A percentile compares a stretch with the other conserved stretches of the same genome.
Evolutionary conservation across 2,329 filamentous ascomycete genomes (phyloP).

Genomic region (Calonectria hongkongensis): DNA sequence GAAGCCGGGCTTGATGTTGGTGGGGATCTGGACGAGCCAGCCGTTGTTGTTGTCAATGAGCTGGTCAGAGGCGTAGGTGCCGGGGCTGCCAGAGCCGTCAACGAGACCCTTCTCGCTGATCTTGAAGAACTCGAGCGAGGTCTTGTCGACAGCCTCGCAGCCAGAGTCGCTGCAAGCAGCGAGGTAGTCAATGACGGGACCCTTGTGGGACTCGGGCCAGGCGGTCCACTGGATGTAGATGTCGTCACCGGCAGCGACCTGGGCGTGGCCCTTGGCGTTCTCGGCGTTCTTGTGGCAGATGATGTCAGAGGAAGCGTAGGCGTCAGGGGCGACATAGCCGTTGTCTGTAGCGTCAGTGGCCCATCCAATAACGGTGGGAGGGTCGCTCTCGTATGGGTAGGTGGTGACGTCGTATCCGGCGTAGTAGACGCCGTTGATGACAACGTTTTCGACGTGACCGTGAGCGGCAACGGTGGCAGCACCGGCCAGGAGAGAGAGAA

Average conservation of each 20-base stretch:
- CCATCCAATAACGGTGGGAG: conserved; percentile 61
- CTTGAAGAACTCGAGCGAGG: conserved; percentile 77
- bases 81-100: conserved; percentile 64
- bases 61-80: conserved; percentile 60
- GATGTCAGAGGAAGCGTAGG: conserved; percentile 64
- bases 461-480: conserved; percentile 54
- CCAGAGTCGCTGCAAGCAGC: conserved; percentile 74
- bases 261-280: conserved; percentile 62
- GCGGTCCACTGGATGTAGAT: conserved; percentile 65
- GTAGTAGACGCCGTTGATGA: conserved; percentile 52
- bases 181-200: conserved; percentile 79
- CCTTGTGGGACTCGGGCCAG: conserved; percentile 67
- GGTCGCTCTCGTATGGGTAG: conserved; percentile 44
- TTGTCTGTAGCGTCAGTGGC: conserved; percentile 66
- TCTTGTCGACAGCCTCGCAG: conserved; percentile 73
- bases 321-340: conserved; percentile 69
- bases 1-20: conserved; percentile 59
- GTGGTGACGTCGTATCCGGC: conserved; percentile 50
- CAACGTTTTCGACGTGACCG: conserved; percentile 55
- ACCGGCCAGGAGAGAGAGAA: conserved; percentile 53
- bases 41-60: conserved; percentile 65
- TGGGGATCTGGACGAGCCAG: conserved; percentile 60
- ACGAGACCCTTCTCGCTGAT: conserved; percentile 75
- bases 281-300: conserved; percentile 67
- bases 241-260: conserved; percentile 63